Evolutionary conservation across 805 yeast genomes (phyloP).

Genomic region (Candida germanica): DNA sequence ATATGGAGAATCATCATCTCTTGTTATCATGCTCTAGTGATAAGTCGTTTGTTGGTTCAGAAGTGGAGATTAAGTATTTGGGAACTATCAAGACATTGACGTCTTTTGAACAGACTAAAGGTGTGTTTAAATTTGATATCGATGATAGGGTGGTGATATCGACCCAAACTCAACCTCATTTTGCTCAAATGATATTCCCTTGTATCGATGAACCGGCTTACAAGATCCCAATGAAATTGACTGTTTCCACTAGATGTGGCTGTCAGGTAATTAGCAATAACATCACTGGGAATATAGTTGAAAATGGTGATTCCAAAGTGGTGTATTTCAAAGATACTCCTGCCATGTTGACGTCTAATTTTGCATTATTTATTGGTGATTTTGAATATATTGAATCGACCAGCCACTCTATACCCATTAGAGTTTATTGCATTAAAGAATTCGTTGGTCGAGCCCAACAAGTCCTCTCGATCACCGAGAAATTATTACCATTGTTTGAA

Average conservation of each 20-base stretch:
- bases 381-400: conserved; percentile 43
- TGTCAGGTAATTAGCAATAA: conserved; percentile 55
- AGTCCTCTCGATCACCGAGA: conserved; percentile 47
- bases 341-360: conserved; percentile 58
- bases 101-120: conserved; percentile 13
- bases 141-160: conserved; percentile 55
- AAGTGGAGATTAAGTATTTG: conserved; percentile 9
- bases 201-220: conserved; percentile 62
- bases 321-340: conserved; percentile 50
- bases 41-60: conserved; percentile 4
- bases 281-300: conserved; percentile 20
- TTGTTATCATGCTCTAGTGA: not conserved
- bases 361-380: conserved; percentile 70
- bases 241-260: conserved; percentile 41
- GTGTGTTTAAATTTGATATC: conserved; percentile 36
- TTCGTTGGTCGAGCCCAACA: conserved; percentile 41
- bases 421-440: conserved; percentile 56
- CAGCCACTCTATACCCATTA: conserved; percentile 35
- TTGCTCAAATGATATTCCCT: conserved; percentile 63
- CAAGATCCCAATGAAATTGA: conserved; percentile 50
- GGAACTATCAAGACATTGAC: conserved; percentile 10
- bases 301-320: conserved; percentile 20
- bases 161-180: conserved; percentile 71
- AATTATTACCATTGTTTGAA: conserved; percentile 48
- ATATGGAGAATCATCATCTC: not conserved